A percentile compares a stretch with the other conserved stretches of the same genome.
phyloP scores from a whole-genome alignment of 192 early-diverging fungal genomes.

The Podila epigama region DNA sequence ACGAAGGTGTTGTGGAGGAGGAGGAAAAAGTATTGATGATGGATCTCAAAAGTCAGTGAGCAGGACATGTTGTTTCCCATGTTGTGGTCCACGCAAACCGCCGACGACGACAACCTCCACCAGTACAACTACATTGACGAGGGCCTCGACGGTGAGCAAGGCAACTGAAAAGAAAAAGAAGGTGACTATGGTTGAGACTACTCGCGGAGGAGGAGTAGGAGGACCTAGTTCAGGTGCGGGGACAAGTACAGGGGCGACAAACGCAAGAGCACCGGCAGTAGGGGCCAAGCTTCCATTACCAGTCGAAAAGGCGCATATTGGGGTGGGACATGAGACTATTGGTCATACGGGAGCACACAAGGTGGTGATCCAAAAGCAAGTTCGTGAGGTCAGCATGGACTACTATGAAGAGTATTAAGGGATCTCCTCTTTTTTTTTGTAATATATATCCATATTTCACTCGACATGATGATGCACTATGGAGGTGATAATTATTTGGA shows the following conservation, averaged over 20 bases:
- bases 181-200: neutral
- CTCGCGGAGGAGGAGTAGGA: neutral
- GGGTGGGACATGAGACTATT: conserved; percentile 31
- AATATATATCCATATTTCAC: no score
- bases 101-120: neutral
- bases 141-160: neutral
- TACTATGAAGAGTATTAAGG: neutral
- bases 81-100: neutral
- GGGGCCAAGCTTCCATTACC: conserved; percentile 1
- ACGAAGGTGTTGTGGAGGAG: neutral
- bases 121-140: neutral
- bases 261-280: neutral
- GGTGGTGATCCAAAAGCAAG: conserved; percentile 34
- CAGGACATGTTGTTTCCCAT: neutral
- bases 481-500: no score
- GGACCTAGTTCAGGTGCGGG: neutral
- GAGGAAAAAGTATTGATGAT: no score
- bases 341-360: conserved; percentile 41
- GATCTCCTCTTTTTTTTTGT: no score
- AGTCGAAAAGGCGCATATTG: conserved; percentile 4
- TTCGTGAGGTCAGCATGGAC: conserved; percentile 29
- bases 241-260: neutral
- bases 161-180: neutral
- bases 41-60: no score
- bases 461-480: no score